Conservation (phyloP, 352 stramenopile genomes). For the Globisporangium paddicum region DNA sequence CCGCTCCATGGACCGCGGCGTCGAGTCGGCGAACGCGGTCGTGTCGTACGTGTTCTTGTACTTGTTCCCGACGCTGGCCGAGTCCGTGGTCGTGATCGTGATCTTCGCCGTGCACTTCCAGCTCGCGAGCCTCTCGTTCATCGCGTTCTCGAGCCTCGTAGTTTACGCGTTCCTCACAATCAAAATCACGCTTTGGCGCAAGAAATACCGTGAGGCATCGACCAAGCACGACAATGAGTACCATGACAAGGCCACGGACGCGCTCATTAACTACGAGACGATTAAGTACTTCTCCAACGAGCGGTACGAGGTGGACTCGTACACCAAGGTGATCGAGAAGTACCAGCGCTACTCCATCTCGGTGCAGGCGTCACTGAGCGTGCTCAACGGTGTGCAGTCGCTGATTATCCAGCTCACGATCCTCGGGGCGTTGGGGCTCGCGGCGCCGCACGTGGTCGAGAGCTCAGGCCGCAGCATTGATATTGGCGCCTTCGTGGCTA, state of each 20-base stretch:
- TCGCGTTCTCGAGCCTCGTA: slow-evolving; percentile 95
- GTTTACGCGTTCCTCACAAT: slow-evolving; percentile 96
- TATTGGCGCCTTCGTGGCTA: slow-evolving; percentile 95
- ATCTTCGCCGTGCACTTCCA: slow-evolving; percentile 93
- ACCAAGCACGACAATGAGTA: slow-evolving; percentile 97
- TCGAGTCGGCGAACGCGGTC: slow-evolving; percentile 91
- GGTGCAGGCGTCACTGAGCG: slow-evolving; percentile 91
- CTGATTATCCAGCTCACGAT: slow-evolving; percentile 75
- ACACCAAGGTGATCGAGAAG: slow-evolving; percentile 88
- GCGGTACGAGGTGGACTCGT: slow-evolving; percentile 90
- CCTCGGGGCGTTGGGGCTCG: slow-evolving; percentile 53
- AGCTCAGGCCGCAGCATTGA: slow-evolving; percentile 62
- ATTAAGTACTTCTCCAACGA: slow-evolving; percentile 98
- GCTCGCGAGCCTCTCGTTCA: slow-evolving; percentile 87
- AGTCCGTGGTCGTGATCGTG: slow-evolving; percentile 94
- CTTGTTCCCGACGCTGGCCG: slow-evolving; percentile 91
- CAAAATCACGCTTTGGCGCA: slow-evolving; percentile 96
- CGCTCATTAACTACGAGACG: slow-evolving; percentile 97
- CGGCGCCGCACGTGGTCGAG: slow-evolving; percentile 69
- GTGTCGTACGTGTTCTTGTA: slow-evolving; percentile 98
- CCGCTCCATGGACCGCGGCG: slow-evolving; percentile 90
- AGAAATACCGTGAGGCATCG: slow-evolving; percentile 95
- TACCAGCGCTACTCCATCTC: slow-evolving; percentile 93
- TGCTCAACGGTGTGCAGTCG: slow-evolving; percentile 95
- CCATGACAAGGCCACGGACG: slow-evolving; percentile 96